A percentile compares a stretch with the other conserved stretches of the same genome.
Conservation (phyloP, 805 yeast species). For the Metschnikowia matae region DNA sequence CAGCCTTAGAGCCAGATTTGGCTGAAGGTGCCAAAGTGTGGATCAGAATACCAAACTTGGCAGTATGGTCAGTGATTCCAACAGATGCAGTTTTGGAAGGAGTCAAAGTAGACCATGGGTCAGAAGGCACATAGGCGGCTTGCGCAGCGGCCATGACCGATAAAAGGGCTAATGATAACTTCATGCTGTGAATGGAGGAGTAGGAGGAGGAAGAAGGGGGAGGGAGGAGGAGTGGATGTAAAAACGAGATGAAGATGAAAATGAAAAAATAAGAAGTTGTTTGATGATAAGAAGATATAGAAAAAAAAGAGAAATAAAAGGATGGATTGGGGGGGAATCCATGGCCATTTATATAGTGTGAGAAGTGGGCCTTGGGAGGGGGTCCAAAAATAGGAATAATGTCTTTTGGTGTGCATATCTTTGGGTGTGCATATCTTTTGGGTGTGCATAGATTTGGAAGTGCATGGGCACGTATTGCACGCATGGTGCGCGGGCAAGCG, state of each 20-base stretch:
- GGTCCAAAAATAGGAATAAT: conserved; percentile 1
- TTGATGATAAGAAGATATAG: neutral
- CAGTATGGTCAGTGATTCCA: conserved; percentile 53
- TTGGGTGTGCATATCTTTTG: no score
- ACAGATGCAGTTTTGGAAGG: conserved; percentile 55
- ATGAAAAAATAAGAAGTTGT: neutral
- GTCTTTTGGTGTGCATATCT: neutral
- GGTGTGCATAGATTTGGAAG: no score
- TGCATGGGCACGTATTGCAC: no score
- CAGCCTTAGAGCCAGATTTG: neutral
- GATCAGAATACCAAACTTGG: conserved; percentile 67
- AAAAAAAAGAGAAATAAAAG: neutral
- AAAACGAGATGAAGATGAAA: neutral
- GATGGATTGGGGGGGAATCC: neutral
- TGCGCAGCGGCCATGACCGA: conserved; percentile 46
- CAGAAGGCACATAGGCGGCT: conserved; percentile 63
- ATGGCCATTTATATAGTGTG: neutral
- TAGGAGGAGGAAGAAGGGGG: no score
- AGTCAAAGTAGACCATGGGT: conserved; percentile 70
- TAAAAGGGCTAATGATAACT: conserved; percentile 13
- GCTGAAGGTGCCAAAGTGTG: conserved; percentile 40
- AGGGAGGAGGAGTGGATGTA: no score
- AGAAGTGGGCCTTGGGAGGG: neutral
- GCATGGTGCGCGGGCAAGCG: neutral
- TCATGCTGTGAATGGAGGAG: conserved; percentile 6